Evolutionary conservation across 306 rosid species (phyloP), one percentile per base, ranked within the genome.

Genomic region (Crataegus laevigata): DNA sequence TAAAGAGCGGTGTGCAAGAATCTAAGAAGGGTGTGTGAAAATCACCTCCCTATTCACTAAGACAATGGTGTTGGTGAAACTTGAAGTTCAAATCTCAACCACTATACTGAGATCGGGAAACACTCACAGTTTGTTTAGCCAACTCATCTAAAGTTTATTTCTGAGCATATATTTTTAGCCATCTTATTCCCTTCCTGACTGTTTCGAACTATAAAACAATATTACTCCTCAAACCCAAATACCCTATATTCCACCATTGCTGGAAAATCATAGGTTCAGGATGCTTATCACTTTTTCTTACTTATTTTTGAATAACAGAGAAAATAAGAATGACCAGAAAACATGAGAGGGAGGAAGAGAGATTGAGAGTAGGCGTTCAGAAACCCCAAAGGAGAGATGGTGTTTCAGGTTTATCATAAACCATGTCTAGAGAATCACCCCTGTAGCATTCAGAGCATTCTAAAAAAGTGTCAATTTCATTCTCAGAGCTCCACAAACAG

Each of bases 31-130:
- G 52, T 14, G 51, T 13, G 51, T 45, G 52, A 47, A 47, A 14
- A 47, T 47, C 52, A 47, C 52, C 19, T 47, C 52, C 52, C 25
- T 25, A 26, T 73, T 59, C 26, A 59, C 18, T 4, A 73, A 10
- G 77, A 18, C 50, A 11, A 72, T 32, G 42, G 6, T 42, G n/a
- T 40, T n/a, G 15, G 26, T 17, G 28, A 57, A 28, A 40, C 8
- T 24, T 72, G 1, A 60, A 59, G 59, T 60, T 59, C 24, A 11
- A 72, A 55, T 55, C 75, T 72, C 75, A 72, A 38, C 67, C 66
- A 72, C 76, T 36, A 57, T 28, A 63, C 24, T 14, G 36, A 60
- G 66, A 14, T 63, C 14, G 4, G 14, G 22, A 24, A 60, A 19
- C 24, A 30, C 68, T 34, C 50, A 19, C 69, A 21, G 50, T 65